These are phyloP conservation scores for Candida yuanshanica DNA, from an alignment of 805 yeast species.

Conservation along the genomic window DNA sequence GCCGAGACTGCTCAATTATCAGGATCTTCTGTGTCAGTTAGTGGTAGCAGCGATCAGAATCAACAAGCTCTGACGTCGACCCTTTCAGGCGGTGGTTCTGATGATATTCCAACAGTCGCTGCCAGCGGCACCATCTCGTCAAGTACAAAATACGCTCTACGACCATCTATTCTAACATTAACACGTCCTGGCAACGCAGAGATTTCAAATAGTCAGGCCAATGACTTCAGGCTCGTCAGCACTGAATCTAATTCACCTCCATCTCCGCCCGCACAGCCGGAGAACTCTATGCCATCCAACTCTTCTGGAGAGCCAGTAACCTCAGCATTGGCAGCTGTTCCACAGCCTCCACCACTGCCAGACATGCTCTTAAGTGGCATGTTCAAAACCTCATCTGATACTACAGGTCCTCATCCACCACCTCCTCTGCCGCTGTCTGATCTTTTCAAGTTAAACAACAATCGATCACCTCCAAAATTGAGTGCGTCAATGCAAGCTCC, in stretches of 20 bases:
- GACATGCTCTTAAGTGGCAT: not conserved
- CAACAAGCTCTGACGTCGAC: no score
- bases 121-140: no score
- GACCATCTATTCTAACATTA: not conserved
- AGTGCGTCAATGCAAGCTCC: no score
- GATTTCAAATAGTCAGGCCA: no score
- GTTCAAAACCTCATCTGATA: slow-evolving; percentile 27
- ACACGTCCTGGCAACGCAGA: not conserved
- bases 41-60: not conserved
- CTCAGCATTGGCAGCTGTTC: slow-evolving; percentile 3
- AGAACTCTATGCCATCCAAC: no score
- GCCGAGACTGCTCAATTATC: not conserved
- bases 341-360: slow-evolving; percentile 16
- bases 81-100: no score
- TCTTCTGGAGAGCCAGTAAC: not conserved
- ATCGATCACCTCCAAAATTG: no score
- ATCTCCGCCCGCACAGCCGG: slow-evolving; percentile 10
- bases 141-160: not conserved
- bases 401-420: slow-evolving; percentile 1
- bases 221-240: no score
- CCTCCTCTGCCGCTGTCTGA: no score
- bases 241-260: not conserved
- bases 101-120: no score
- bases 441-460: no score
- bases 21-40: not conserved